These are phyloP conservation scores for Tylopilus felleus DNA, from an alignment of 768 basidiomycete genomes.

Conservation along the genomic window DNA sequence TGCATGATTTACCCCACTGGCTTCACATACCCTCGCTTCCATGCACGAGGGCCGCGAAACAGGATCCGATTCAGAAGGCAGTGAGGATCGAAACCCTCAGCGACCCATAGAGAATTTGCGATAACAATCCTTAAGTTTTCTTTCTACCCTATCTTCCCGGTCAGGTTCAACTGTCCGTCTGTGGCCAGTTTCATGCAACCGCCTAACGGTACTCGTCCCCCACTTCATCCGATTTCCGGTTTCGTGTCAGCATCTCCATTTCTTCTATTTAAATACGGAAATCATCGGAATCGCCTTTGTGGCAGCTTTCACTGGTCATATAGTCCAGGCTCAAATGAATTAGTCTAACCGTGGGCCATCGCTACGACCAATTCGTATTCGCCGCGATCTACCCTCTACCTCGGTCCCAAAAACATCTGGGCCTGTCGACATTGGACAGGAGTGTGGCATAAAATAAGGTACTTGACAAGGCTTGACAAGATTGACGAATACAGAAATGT, in stretches of 20 bases:
- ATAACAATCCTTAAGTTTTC: not conserved
- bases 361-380: not conserved
- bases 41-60: conserved; percentile 19
- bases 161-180: not conserved
- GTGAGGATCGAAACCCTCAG: conserved; percentile 18
- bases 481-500: conserved; percentile 4
- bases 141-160: conserved; percentile 6
- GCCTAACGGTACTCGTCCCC: conserved; percentile 8
- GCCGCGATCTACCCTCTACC: too few species aligned
- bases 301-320: not conserved
- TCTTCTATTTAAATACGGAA: not conserved
- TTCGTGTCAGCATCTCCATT: not conserved
- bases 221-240: conserved; percentile 8
- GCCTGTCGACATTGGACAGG: not conserved
- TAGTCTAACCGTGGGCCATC: not conserved
- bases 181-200: conserved; percentile 14
- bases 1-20: conserved; percentile 12
- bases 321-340: not conserved
- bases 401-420: not conserved
- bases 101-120: conserved; percentile 5
- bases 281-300: not conserved
- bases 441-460: not conserved
- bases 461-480: not conserved
- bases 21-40: conserved; percentile 21
- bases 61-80: conserved; percentile 18